phyloP scores from a whole-genome alignment of 148 eudicot species.

The Cornus florida region DNA sequence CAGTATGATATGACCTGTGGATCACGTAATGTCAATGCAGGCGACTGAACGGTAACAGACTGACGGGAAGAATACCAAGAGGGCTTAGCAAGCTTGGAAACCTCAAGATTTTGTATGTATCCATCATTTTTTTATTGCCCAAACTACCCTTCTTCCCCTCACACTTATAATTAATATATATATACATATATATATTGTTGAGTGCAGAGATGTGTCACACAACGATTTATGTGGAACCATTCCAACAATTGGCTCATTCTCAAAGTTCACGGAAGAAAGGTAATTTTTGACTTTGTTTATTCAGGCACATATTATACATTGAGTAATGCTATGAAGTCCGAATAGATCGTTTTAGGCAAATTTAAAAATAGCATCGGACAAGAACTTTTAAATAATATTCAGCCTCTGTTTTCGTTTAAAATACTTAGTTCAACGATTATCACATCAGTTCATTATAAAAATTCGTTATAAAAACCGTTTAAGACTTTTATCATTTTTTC shows the following conservation, averaged over 20 bases:
- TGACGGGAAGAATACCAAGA: slow-evolving; percentile 72
- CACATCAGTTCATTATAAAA: no score
- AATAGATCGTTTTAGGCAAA: no score
- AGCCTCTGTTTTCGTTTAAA: no score
- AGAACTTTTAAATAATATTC: no score
- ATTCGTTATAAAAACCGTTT: no score
- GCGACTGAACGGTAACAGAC: slow-evolving; percentile 52
- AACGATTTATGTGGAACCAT: slow-evolving; percentile 77
- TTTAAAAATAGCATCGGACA: no score
- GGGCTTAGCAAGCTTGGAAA: slow-evolving; percentile 57
- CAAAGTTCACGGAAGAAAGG: slow-evolving; percentile 79
- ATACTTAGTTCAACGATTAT: no score
- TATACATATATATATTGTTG: not conserved
- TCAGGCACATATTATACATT: not conserved
- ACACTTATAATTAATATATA: not conserved
- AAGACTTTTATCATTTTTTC: no score
- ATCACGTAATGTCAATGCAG: slow-evolving; percentile 26
- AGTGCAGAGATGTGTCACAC: slow-evolving; percentile 67
- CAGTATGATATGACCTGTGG: not conserved
- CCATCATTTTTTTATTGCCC: not conserved
- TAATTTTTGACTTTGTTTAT: slow-evolving; percentile 10
- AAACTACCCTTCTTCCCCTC: not conserved
- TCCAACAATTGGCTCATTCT: slow-evolving; percentile 67
- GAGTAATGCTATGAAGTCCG: no score
- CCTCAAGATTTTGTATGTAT: slow-evolving; percentile 59